Evolutionary conservation across 2,329 filamentous ascomycete species (phyloP).

Genomic region (Epichloe gansuensis): DNA sequence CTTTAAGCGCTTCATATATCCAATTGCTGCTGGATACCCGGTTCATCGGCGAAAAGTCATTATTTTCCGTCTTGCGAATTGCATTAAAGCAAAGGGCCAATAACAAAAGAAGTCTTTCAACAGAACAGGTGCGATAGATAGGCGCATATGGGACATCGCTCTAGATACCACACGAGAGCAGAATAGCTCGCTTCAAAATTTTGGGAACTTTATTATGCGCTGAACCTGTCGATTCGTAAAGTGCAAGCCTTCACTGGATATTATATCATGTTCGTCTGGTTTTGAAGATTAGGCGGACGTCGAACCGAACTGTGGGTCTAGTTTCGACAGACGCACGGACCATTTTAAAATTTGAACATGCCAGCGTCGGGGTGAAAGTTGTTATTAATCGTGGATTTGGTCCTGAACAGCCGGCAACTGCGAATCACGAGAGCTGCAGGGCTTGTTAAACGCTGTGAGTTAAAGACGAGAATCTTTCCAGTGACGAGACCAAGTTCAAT

Average conservation of each 20-base stretch:
- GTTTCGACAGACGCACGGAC: not conserved
- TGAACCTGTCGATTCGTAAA: not conserved
- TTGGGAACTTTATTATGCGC: too few relatives aligned
- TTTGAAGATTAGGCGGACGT: not conserved
- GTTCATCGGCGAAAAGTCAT: conserved; percentile 61
- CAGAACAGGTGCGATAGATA: not conserved
- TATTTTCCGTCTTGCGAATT: conserved; percentile 39
- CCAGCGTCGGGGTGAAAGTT: too few relatives aligned
- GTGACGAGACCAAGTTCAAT: too few relatives aligned
- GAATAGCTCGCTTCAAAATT: not conserved
- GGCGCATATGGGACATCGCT: not conserved
- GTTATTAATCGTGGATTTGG: too few relatives aligned
- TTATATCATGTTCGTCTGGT: too few relatives aligned
- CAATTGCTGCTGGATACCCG: not conserved
- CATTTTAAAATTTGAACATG: not conserved
- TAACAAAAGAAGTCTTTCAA: not conserved
- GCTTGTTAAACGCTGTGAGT: too few relatives aligned
- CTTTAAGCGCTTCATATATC: not conserved
- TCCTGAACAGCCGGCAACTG: too few relatives aligned
- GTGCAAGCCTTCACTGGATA: too few relatives aligned
- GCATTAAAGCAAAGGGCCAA: not conserved
- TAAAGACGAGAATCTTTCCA: too few relatives aligned
- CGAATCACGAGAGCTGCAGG: too few relatives aligned
- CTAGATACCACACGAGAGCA: not conserved
- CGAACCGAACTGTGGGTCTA: not conserved